Evolutionary conservation across 768 basidiomycete genomes (phyloP), one percentile per base, ranked within the genome.

Genomic region (Tulasnella calospora): DNA sequence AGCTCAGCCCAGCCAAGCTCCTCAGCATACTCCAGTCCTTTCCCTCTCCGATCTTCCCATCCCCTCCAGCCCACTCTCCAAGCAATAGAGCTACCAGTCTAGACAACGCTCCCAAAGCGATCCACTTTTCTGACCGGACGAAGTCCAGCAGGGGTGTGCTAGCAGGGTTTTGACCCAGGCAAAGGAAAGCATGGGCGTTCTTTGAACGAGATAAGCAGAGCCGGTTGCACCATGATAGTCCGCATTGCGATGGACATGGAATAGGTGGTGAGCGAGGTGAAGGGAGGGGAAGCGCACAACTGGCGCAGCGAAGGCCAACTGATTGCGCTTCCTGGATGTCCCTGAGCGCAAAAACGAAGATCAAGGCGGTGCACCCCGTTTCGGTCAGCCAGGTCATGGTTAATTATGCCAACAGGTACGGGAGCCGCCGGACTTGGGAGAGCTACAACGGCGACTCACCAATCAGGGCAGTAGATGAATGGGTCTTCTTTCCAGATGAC

Each of bases 161-260:
- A 8, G 89, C 89, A 0, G 92, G 93, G 82, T 95, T 96, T 79
- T 92, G 91, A 3, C 88, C 85, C 6, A 90, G 87, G 81, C 95
- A 96, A 15, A 96, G 86, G 4, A 95, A 84, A 0, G 92, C 89
- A 79, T 95, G 94, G 30, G 87, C 86, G 79, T 87, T 87, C 1
- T 87, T 88, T 0, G 92, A 89, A 47, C 93, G 90, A 21, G 88
- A 83, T 19, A 90, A 87, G 82, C 95, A 96, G 1, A 94, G 88
- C 2, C 93, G 88, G 79, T 90, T 93, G 86, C 95, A 96, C 85
- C 94, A 96, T 67, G 90, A 87, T 13, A 88, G 88, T 4, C 89
- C 86, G 80, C 94, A 94, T 36, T 83, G 82, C 15, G 84, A 6
- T n/a, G 88, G 84, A 82, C 93, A 94, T 8, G 88, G 82, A 27